Evolutionary conservation across 179 eudicot genomes (phyloP).

Genomic region (Silene coronaria): DNA sequence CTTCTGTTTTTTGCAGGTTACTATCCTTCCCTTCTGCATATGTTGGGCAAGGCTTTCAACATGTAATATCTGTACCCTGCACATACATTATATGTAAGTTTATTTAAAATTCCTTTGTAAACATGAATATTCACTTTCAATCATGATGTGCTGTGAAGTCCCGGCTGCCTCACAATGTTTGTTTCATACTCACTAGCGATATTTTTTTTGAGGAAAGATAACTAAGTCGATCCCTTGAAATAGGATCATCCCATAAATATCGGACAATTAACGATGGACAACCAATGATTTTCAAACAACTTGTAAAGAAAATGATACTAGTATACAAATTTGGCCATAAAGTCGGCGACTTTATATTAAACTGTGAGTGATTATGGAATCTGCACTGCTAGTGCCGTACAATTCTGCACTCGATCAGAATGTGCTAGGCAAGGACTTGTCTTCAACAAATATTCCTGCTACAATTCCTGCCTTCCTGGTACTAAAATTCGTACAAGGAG

Average conservation of each 20-base stretch:
- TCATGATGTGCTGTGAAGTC: neutral
- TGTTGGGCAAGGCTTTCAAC: neutral
- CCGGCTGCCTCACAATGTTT: neutral
- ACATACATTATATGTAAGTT: neutral
- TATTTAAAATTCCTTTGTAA: neutral
- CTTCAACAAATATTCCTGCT: too few species aligned
- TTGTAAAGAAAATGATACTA: neutral
- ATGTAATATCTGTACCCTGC: neutral
- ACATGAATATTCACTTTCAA: neutral
- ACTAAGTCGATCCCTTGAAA: neutral
- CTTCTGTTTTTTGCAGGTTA: neutral
- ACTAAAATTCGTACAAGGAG: too few species aligned
- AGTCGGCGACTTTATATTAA: neutral
- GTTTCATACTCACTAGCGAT: neutral
- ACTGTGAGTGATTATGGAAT: conserved; percentile 11
- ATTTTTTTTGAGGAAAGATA: neutral
- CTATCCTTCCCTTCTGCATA: neutral
- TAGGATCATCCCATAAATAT: neutral
- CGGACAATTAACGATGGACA: neutral
- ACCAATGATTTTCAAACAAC: too few species aligned
- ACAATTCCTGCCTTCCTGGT: too few species aligned
- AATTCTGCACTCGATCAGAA: conserved; percentile 4
- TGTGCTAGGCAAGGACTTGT: neutral
- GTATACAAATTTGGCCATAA: neutral
- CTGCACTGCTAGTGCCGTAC: conserved; percentile 22